These are phyloP conservation scores for Oryza brachyantha DNA, from an alignment of 176 grass and related monocot genomes.

Conservation along the genomic window DNA sequence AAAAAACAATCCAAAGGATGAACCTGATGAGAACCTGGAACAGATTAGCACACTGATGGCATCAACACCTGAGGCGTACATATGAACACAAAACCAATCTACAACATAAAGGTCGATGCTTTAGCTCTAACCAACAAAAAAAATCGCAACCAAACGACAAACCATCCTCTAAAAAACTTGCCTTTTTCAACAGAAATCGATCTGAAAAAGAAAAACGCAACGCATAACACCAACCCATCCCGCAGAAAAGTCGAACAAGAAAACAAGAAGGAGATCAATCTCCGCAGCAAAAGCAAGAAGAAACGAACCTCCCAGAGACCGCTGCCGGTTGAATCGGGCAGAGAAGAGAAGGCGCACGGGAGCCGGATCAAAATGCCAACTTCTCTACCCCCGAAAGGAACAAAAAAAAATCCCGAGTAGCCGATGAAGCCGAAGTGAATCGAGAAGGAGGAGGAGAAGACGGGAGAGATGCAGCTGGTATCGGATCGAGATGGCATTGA, in stretches of 20 bases:
- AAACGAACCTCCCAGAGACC: conserved; percentile 22
- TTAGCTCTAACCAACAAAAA: too few species aligned
- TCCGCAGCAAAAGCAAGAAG: not conserved
- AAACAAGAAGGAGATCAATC: not conserved
- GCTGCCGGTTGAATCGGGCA: not conserved
- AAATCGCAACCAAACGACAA: not conserved
- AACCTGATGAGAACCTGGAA: not conserved
- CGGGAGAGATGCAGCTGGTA: not conserved
- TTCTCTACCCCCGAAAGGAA: not conserved
- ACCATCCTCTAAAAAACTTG: not conserved
- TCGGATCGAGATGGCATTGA: conserved; percentile 36
- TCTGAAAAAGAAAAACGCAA: not conserved
- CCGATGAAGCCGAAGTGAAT: not conserved
- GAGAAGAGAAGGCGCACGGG: not conserved
- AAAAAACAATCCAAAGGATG: not conserved
- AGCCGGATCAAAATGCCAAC: conserved; percentile 20
- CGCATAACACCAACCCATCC: not conserved
- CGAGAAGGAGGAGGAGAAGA: not conserved
- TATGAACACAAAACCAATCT: conserved; percentile 4
- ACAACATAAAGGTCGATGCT: not conserved
- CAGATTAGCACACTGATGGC: not conserved
- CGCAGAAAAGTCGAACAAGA: not conserved
- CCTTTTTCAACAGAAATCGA: not conserved
- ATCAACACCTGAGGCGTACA: not conserved
- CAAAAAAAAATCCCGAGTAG: not conserved